Conservation (phyloP, 345 rosid genomes). For the Hibiscus mutabilis region DNA sequence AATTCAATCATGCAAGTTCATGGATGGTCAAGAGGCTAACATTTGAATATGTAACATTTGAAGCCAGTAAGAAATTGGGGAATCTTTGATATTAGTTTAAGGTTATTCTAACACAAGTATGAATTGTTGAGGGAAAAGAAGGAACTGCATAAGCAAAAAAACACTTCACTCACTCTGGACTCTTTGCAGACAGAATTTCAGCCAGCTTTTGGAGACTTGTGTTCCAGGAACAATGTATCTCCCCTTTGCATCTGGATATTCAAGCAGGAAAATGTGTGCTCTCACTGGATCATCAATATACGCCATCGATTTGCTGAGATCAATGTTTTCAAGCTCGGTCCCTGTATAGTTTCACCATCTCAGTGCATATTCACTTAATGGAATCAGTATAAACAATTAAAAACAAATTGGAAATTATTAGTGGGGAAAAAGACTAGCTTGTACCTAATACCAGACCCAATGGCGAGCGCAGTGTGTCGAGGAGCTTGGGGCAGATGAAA, state of each 20-base stretch:
- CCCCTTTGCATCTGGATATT: slow-evolving; percentile 29
- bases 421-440: neutral
- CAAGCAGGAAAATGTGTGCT: slow-evolving; percentile 5
- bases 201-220: slow-evolving; percentile 18
- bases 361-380: neutral
- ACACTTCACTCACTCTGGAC: slow-evolving; percentile 17
- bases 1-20: neutral
- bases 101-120: too few species aligned
- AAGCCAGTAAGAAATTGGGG: too few species aligned
- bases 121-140: too few species aligned
- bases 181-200: slow-evolving; percentile 22
- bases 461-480: neutral
- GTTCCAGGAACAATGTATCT: slow-evolving; percentile 30
- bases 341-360: neutral
- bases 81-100: too few species aligned
- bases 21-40: neutral
- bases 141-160: neutral
- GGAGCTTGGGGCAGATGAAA: neutral
- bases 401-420: too few species aligned
- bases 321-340: neutral
- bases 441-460: neutral
- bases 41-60: too few species aligned
- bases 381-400: neutral
- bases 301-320: slow-evolving; percentile 11
- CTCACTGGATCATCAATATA: neutral